A percentile compares a stretch with the other conserved stretches of the same genome.
These are phyloP conservation scores for Colletotrichum sp. DNA, from an alignment of 2,329 filamentous ascomycete genomes.

Conservation along the genomic window DNA sequence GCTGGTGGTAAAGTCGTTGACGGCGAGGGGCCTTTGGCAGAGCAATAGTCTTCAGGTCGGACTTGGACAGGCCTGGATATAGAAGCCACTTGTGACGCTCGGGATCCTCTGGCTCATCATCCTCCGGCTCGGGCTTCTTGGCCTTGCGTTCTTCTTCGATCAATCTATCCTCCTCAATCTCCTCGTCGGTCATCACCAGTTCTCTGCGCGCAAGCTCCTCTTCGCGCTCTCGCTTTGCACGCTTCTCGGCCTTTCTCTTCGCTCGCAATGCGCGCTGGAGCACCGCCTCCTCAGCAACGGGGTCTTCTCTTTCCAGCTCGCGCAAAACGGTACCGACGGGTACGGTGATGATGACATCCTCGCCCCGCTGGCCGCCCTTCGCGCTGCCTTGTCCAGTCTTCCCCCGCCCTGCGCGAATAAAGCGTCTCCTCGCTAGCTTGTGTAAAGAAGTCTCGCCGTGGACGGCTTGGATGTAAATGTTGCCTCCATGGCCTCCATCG, in stretches of 20 bases:
- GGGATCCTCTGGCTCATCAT: slow-evolving; percentile 44
- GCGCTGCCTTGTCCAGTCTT: slow-evolving; percentile 78
- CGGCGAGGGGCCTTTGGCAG: slow-evolving; percentile 58
- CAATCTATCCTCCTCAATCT: not conserved
- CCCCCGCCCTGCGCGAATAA: slow-evolving; percentile 77
- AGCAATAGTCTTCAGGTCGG: slow-evolving; percentile 64
- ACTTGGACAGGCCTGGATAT: slow-evolving; percentile 77
- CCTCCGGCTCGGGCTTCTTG: slow-evolving; percentile 20
- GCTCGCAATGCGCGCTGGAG: slow-evolving; percentile 21
- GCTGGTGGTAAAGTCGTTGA: slow-evolving; percentile 67
- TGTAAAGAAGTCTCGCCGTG: slow-evolving; percentile 91
- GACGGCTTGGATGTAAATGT: slow-evolving; percentile 92
- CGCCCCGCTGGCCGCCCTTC: slow-evolving; percentile 77
- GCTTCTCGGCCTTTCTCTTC: slow-evolving; percentile 12
- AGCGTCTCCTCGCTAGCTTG: slow-evolving; percentile 80
- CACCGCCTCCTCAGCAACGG: slow-evolving; percentile 68
- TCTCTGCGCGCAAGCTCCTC: slow-evolving; percentile 17
- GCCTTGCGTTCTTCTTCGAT: not conserved
- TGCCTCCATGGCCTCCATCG: slow-evolving; percentile 90
- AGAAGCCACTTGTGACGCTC: slow-evolving; percentile 80
- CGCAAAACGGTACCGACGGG: slow-evolving; percentile 91
- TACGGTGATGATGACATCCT: slow-evolving; percentile 87
- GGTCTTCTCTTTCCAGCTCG: slow-evolving; percentile 81
- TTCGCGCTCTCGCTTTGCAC: not conserved
- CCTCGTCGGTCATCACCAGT: slow-evolving; percentile 7